Evolutionary conservation across 2,329 filamentous ascomycete genomes (phyloP), one percentile per base, ranked within the genome.

Genomic region (Apiospora marii): DNA sequence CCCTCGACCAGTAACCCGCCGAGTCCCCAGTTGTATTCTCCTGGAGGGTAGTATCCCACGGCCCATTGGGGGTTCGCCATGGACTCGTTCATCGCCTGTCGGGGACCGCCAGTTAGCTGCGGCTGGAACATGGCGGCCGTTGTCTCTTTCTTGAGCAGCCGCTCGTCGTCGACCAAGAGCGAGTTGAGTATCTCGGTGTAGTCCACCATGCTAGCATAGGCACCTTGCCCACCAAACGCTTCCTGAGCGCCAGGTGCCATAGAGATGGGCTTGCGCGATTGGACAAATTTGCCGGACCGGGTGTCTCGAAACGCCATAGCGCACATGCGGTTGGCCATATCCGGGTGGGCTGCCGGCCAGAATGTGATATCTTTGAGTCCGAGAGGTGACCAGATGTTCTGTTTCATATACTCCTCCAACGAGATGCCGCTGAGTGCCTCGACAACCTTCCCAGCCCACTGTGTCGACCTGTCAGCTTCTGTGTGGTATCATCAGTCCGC

Each of bases 81-180:
- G 12, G 74, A 72, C 43, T 79, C 78, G 41, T 82, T 74, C 24
- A 79, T 73, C 73, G 76, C 14, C 53, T 24, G 49, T 74, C 68
- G 77, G 58, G 48, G 75, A 74, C 16, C 74, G 53, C 61, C 76
- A 4, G 74, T 79, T 0, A 90, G 82, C 64, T 87, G 87, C 0
- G 87, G 82, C 70, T 79, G 75, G 74, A 89, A 89, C 79, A 90
- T 83, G 61, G 81, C 75, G 0, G 84, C 80, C 0, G 85, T 81
- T 0, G 83, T 87, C 4, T 78, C 78, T 0, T 80, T 79, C 27
- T 78, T 81, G 8, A 90, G 81, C 0, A 90, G 74, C 58, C 82
- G 85, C 4, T 83, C 85, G 70, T 90, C 87, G 67, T 89, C 84
- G 1, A 79, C 77, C 0, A 89, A 80, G 1, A 90, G 76, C 1